Evolutionary conservation across 352 stramenopile species (phyloP), one percentile per base, ranked within the genome.

Genomic region (Blastocystis hominis): DNA sequence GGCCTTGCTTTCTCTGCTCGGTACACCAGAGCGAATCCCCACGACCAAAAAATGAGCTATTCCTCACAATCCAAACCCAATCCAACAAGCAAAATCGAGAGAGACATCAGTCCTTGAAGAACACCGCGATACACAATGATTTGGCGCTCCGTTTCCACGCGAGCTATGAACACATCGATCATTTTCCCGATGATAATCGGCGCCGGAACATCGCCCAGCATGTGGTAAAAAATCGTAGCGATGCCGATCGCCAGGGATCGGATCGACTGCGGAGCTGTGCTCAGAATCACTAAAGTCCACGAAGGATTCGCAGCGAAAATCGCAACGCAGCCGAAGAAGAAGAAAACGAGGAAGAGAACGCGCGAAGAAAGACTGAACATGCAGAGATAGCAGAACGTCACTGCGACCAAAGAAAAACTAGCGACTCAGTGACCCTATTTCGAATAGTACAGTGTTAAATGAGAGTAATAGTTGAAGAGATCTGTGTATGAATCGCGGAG

Each of bases 291-390:
- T 15, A 86, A 38, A 30, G 75, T 86, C 55, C 61, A 86, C 5
- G 75, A 86, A 70, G 75, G 55, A 69, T 86, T 86, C 13, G 75
- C 55, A 86, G 75, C 75, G 55, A 86, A 86, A 15, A 86, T 68
- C 2, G 61, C 20, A 34, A 86, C 75, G 20, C 75, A 86, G n/a
- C 55, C 61, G 30, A 86, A 3, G 42, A 86, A 86, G 75, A 86
- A 86, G n/a, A 44, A 86, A 17, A 72, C 2, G 55, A 86, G 9
- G 53, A 86, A 86, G 10, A 86, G 38, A 68, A 50, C 47, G 20
- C 55, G 75, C 20, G 40, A 62, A 13, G 47, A 69, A 15, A 72
- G n/a, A 54, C 10, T 75, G n/a, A 86, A 59, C 9, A 46, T 46
- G 55, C 50, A 36, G 17, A 69, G 5, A 86, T 30, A 70, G 36